A percentile compares a stretch with the other conserved stretches of the same genome.
Evolutionary conservation across 169 alveolate genomes (phyloP).

Genomic region (Condylostoma magnum): DNA sequence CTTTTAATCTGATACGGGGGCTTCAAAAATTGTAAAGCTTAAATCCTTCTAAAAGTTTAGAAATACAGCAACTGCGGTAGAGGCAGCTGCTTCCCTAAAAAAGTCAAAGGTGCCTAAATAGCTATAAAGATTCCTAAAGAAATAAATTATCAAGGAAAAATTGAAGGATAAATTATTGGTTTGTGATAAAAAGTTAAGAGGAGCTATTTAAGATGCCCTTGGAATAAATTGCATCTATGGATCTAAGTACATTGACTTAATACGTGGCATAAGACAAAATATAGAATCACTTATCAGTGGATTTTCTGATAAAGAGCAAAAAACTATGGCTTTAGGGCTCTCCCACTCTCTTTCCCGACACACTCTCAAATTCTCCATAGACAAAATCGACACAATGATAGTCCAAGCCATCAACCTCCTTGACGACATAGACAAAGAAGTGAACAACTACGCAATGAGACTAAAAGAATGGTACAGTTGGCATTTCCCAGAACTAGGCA

Average conservation of each 20-base stretch:
- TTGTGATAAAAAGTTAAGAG: slow-evolving; percentile 55
- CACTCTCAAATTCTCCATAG: slow-evolving; percentile 97
- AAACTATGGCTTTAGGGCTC: slow-evolving; percentile 75
- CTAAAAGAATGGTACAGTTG: slow-evolving; percentile 95
- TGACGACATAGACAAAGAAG: slow-evolving; percentile 96
- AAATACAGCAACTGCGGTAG: slow-evolving; percentile 89
- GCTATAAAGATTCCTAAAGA: slow-evolving; percentile 92
- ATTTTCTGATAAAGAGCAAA: slow-evolving; percentile 74
- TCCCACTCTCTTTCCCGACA: slow-evolving; percentile 91
- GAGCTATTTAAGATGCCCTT: slow-evolving; percentile 46
- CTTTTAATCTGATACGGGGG: slow-evolving; percentile 85
- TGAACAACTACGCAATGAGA: slow-evolving; percentile 99
- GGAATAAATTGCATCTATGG: slow-evolving; percentile 48
- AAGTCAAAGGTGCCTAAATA: slow-evolving; percentile 91
- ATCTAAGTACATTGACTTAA: slow-evolving; percentile 7
- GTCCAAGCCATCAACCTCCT: slow-evolving; percentile 98
- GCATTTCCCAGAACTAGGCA: slow-evolving; percentile 99
- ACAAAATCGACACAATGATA: slow-evolving; percentile 99
- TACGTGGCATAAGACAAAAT: slow-evolving; percentile 81
- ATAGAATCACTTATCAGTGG: slow-evolving; percentile 73
- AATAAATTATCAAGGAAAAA: slow-evolving; percentile 87
- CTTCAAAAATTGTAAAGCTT: slow-evolving; percentile 73
- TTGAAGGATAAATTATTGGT: slow-evolving; percentile 40
- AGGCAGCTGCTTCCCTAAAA: slow-evolving; percentile 76
- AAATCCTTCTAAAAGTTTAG: slow-evolving; percentile 88